Evolutionary conservation across 345 rosid species (phyloP).

Genomic region (Camelina laxa): DNA sequence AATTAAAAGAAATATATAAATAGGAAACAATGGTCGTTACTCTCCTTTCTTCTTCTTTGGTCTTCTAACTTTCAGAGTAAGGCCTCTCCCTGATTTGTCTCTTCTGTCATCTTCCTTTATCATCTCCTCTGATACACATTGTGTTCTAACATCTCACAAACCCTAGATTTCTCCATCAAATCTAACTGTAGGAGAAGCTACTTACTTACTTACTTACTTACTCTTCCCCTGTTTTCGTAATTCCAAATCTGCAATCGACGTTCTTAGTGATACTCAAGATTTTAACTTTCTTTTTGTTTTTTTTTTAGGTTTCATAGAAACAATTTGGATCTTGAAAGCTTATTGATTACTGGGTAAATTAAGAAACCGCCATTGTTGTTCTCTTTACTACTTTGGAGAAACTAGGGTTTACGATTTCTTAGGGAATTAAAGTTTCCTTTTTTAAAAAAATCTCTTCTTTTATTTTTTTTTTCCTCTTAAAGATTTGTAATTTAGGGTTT

Average conservation of each 20-base stretch:
- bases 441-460: slow-evolving; percentile 12
- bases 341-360: slow-evolving; percentile 19
- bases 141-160: slow-evolving; percentile 45
- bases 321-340: slow-evolving; percentile 35
- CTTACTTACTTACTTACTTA: background rate
- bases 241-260: slow-evolving; percentile 19
- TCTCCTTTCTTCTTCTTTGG: slow-evolving; percentile 30
- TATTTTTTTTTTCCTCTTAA: background rate
- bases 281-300: background rate
- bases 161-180: slow-evolving; percentile 61
- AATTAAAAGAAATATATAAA: slow-evolving; percentile 19
- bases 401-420: slow-evolving; percentile 37
- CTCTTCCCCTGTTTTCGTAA: background rate
- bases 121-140: slow-evolving; percentile 39
- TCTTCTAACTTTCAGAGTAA: slow-evolving; percentile 38
- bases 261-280: slow-evolving; percentile 22
- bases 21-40: slow-evolving; percentile 39
- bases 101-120: slow-evolving; percentile 36
- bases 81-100: slow-evolving; percentile 38
- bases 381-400: slow-evolving; percentile 20
- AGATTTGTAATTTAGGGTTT: slow-evolving; percentile 40
- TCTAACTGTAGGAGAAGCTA: slow-evolving; percentile 46
- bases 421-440: slow-evolving; percentile 16
- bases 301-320: slow-evolving; percentile 36
- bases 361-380: slow-evolving; percentile 43